A percentile compares a stretch with the other conserved stretches of the same genome.
These are phyloP conservation scores for Sordariomycetes sp. DNA, from an alignment of 2,329 filamentous ascomycete species.

Conservation along the genomic window DNA sequence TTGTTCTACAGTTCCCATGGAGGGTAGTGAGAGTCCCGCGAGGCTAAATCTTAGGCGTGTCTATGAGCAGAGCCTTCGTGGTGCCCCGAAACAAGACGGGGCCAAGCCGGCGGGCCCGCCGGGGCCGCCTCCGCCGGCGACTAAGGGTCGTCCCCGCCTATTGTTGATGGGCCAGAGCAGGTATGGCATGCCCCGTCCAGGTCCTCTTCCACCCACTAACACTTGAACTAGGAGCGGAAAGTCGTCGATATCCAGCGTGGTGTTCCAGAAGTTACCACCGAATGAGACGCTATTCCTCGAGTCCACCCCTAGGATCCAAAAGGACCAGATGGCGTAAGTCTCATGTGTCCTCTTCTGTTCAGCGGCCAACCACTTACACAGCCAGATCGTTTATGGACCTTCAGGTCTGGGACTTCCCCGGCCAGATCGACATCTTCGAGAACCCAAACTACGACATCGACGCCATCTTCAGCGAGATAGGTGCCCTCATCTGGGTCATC, in stretches of 20 bases:
- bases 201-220: background rate
- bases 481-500: constrained; percentile 95
- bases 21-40: constrained; percentile 20
- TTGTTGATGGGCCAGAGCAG: constrained; percentile 91
- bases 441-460: constrained; percentile 84
- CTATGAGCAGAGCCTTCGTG: constrained; percentile 45
- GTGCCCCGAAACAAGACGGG: constrained; percentile 33
- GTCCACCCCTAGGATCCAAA: constrained; percentile 87
- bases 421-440: constrained; percentile 80
- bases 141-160: constrained; percentile 66
- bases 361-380: background rate
- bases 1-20: background rate
- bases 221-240: constrained; percentile 66
- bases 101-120: constrained; percentile 20
- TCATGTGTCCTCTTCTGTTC: background rate
- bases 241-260: constrained; percentile 94
- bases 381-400: constrained; percentile 95
- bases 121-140: constrained; percentile 26
- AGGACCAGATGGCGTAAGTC: constrained; percentile 83
- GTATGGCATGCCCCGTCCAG: constrained; percentile 32
- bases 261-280: constrained; percentile 96
- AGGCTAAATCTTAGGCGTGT: constrained; percentile 51
- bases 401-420: constrained; percentile 95
- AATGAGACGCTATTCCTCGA: constrained; percentile 94
- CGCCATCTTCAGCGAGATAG: constrained; percentile 86